A percentile compares a stretch with the other conserved stretches of the same genome.
These are phyloP conservation scores for Calonectria ilicicola DNA, from an alignment of 2,329 filamentous ascomycete species.

Conservation along the genomic window DNA sequence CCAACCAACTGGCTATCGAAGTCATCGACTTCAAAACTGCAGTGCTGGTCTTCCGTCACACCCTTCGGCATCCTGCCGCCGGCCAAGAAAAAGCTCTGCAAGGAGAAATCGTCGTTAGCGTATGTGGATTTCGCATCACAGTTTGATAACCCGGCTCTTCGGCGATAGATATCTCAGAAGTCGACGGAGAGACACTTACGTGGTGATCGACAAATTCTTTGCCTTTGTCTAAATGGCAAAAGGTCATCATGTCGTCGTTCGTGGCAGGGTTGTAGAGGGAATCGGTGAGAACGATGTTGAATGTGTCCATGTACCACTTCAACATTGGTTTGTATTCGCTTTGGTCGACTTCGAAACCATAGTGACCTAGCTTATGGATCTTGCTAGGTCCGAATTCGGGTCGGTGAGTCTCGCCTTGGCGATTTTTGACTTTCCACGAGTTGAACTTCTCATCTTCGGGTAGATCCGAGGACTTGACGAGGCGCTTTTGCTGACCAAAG, in stretches of 20 bases:
- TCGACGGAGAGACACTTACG: background rate
- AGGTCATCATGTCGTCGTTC: slow-evolving; percentile 49
- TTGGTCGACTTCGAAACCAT: slow-evolving; percentile 26
- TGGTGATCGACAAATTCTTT: slow-evolving; percentile 65
- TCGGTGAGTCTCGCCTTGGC: slow-evolving; percentile 5
- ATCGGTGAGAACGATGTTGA: slow-evolving; percentile 56
- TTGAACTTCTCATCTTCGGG: background rate
- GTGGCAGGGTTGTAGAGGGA: slow-evolving; percentile 31
- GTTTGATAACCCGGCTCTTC: background rate
- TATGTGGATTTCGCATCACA: background rate
- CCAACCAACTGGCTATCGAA: background rate
- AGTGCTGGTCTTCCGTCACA: background rate
- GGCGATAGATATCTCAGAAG: background rate
- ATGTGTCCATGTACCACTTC: slow-evolving; percentile 53
- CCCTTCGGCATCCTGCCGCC: background rate
- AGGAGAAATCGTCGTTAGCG: background rate
- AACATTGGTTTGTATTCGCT: slow-evolving; percentile 44
- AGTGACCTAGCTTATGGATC: slow-evolving; percentile 18
- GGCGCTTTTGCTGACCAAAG: background rate
- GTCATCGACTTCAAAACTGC: background rate
- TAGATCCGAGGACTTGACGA: background rate
- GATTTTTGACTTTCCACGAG: background rate
- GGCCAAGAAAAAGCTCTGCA: background rate
- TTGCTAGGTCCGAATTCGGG: background rate
- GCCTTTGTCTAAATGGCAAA: slow-evolving; percentile 68